Evolutionary conservation across 768 basidiomycete genomes (phyloP).

Genomic region (Arthromyces matolae): DNA sequence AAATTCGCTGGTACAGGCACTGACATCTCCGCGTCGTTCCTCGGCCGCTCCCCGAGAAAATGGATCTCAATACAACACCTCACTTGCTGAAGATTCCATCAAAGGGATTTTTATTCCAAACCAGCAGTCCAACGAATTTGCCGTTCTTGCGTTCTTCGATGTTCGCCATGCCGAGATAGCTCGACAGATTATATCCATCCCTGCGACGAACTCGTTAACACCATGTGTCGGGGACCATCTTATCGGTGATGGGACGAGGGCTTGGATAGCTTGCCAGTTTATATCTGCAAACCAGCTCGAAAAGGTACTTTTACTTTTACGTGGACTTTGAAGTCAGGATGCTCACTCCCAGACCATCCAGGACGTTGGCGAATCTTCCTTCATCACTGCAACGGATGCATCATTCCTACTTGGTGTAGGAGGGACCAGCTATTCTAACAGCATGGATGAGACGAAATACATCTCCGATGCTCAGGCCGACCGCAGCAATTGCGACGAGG

Average conservation of each 20-base stretch:
- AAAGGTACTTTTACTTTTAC: slow-evolving; percentile 34
- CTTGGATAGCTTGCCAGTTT: slow-evolving; percentile 40
- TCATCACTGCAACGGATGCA: slow-evolving; percentile 50
- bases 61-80: background rate
- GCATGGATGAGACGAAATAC: slow-evolving; percentile 10
- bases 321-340: slow-evolving; percentile 6
- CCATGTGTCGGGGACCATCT: slow-evolving; percentile 27
- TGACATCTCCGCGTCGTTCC: slow-evolving; percentile 16
- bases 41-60: too few relatives aligned
- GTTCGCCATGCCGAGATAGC: slow-evolving; percentile 50
- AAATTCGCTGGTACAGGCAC: slow-evolving; percentile 23
- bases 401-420: slow-evolving; percentile 47
- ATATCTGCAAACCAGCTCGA: slow-evolving; percentile 42
- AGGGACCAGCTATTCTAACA: slow-evolving; percentile 17
- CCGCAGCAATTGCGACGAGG: slow-evolving; percentile 6
- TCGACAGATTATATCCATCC: slow-evolving; percentile 35
- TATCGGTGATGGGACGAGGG: slow-evolving; percentile 20
- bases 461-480: slow-evolving; percentile 8
- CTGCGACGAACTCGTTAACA: slow-evolving; percentile 24
- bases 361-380: slow-evolving; percentile 52
- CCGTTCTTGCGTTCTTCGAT: slow-evolving; percentile 62
- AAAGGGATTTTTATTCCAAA: slow-evolving; percentile 56
- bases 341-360: slow-evolving; percentile 23
- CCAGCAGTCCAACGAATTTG: slow-evolving; percentile 46
- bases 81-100: slow-evolving; percentile 29